A percentile compares a stretch with the other conserved stretches of the same genome.
phyloP scores from a whole-genome alignment of 192 early-diverging fungal species.

The Pilobolus umbonatus region DNA sequence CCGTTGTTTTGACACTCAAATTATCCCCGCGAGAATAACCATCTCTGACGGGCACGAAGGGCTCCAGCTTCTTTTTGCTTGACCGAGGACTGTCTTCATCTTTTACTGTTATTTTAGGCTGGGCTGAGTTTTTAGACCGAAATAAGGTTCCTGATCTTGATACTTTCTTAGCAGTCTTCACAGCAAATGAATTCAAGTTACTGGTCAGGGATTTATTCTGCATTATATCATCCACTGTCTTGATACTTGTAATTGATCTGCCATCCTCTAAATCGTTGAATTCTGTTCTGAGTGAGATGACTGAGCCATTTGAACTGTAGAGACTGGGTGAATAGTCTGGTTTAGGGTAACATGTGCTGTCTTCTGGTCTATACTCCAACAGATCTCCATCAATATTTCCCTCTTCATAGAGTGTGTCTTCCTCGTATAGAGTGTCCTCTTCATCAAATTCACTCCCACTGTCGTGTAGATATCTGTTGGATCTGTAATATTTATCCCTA shows the following conservation, averaged over 20 bases:
- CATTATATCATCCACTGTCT: constrained; percentile 14
- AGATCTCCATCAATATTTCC: constrained; percentile 11
- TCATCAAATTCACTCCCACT: constrained; percentile 3
- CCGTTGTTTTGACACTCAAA: not conserved
- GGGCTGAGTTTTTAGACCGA: constrained; percentile 7
- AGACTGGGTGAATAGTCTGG: constrained; percentile 9
- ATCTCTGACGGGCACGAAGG: constrained; percentile 2
- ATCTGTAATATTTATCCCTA: constrained; percentile 18
- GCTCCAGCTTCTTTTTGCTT: constrained; percentile 8
- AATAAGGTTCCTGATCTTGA: constrained; percentile 9
- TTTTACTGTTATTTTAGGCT: not conserved
- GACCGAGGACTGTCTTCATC: not conserved
- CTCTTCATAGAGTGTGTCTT: not conserved
- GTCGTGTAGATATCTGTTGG: constrained; percentile 2
- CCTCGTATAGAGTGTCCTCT: constrained; percentile 3
- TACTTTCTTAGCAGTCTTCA: constrained; percentile 13
- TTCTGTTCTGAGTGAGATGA: constrained; percentile 25
- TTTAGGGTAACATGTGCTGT: constrained; percentile 1
- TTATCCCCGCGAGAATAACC: constrained; percentile 1
- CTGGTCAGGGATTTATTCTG: not conserved
- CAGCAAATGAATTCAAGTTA: constrained; percentile 9
- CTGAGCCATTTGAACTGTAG: constrained; percentile 18
- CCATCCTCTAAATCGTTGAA: constrained; percentile 25
- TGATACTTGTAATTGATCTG: constrained; percentile 16
- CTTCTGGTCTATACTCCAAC: constrained; percentile 22